Evolutionary conservation across 176 grass and related monocot genomes (phyloP).

Genomic region (Oryza australiensis): DNA sequence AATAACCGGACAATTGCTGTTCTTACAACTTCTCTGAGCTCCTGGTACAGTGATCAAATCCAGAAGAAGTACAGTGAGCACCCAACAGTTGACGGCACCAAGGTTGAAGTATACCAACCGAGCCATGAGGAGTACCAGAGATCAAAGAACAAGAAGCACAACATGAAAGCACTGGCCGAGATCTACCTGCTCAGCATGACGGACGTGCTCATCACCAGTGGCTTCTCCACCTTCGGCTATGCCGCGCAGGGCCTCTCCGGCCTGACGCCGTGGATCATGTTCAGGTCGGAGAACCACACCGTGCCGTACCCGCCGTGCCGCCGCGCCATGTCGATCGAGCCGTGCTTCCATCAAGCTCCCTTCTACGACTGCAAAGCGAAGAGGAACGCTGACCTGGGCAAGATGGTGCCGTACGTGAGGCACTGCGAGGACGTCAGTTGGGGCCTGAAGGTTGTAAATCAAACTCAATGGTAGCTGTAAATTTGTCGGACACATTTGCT

Average conservation of each 20-base stretch:
- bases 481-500: neutral
- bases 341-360: constrained; percentile 73
- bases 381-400: constrained; percentile 47
- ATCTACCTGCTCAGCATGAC: constrained; percentile 80
- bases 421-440: constrained; percentile 74
- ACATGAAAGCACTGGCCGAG: constrained; percentile 76
- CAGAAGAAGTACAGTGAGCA: constrained; percentile 51
- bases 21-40: constrained; percentile 59
- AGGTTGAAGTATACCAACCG: constrained; percentile 54
- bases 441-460: constrained; percentile 75
- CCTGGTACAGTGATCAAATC: constrained; percentile 61
- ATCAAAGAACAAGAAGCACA: constrained; percentile 55
- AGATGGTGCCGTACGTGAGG: constrained; percentile 52
- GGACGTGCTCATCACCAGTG: constrained; percentile 64
- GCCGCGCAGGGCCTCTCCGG: constrained; percentile 57
- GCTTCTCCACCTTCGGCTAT: constrained; percentile 81
- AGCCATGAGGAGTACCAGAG: constrained; percentile 66
- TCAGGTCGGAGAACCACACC: constrained; percentile 41
- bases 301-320: constrained; percentile 47
- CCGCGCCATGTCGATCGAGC: constrained; percentile 66
- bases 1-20: constrained; percentile 47
- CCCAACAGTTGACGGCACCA: constrained; percentile 42
- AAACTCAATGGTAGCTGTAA: constrained; percentile 35
- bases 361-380: constrained; percentile 59
- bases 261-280: constrained; percentile 68